Base-by-base conservation (phyloP, 768 basidiomycete species). In the Thelephora ganbajun region DNA sequence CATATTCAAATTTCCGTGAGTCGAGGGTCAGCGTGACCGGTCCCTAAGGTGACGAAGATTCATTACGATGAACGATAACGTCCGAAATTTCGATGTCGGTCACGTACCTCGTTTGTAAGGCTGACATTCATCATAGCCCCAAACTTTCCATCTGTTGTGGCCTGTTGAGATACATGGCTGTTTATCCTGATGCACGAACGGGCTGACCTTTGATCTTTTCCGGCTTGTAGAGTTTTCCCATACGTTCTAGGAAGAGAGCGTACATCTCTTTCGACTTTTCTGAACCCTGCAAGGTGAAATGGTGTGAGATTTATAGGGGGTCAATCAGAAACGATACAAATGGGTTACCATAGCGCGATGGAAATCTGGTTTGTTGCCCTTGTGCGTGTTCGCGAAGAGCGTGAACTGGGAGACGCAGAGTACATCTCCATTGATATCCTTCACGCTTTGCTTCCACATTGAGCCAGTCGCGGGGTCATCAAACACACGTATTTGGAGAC, bases 321-420 rank as follows among this genome's bases (percentile, higher is more conserved):
- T 48, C 33, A 50, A 19, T 34, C 26, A 30, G 26, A 9, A 30
- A 4, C 26, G 26, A 46, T 33, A 43, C 36, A 34, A 33, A 30
- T 11, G 34, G 50, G 43, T 30, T 48, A 90, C 91, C 91, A 96
- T 96, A 5, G 92, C 86, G 16, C 74, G 75, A 63, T 93, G 92
- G 56, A 97, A 97, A 62, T 96, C 91, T 12, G 86, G 86, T 58
- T 92, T 90, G 59, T 71, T 85, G 22, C 90, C 90, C 62, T 96
- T 96, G 46, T 72, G 69, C 14, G 89, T 90, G 50, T 83, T 83
- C 19, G 91, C 86, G 59, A 93, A 63, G 22, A 99, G 71, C 1
- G 93, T 92, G 61, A 96, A 94, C 56, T 98, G 94, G 1, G 92
- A 92, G 13, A 93, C 90, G 56, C 93, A 97, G 3, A 98, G 75